A percentile compares a stretch with the other conserved stretches of the same genome.
Conservation (phyloP, 2,329 filamentous ascomycete genomes). For the Fusarium cicatricum region DNA sequence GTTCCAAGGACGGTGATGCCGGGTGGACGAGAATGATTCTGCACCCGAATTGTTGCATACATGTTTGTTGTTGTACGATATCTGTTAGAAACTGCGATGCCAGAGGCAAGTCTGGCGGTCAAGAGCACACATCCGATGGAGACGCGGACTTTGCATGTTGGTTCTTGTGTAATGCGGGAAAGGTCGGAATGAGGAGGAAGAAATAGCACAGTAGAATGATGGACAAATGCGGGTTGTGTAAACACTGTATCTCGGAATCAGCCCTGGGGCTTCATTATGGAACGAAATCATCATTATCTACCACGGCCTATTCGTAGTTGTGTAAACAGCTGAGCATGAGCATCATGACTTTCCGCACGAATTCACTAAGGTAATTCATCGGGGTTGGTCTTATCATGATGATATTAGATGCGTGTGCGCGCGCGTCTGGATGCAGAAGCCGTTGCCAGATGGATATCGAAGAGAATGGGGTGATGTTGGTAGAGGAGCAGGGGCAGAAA, state of each 20-base stretch:
- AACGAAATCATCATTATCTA: constrained; percentile 1
- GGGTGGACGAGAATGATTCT: constrained; percentile 2
- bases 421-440: neutral
- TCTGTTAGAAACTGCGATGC: constrained; percentile 19
- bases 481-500: neutral
- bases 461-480: constrained; percentile 2
- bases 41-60: constrained; percentile 15
- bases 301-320: too few relatives aligned
- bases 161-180: constrained; percentile 19
- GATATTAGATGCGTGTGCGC: neutral
- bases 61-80: constrained; percentile 37
- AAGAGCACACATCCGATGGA: constrained; percentile 5
- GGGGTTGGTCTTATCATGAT: neutral
- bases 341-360: neutral
- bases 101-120: constrained; percentile 7
- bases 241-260: constrained; percentile 11
- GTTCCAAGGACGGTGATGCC: constrained; percentile 16
- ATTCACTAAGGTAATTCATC: neutral
- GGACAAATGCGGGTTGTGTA: constrained; percentile 17
- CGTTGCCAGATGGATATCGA: neutral
- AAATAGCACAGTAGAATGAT: constrained; percentile 1
- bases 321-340: neutral
- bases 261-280: constrained; percentile 10
- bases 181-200: constrained; percentile 4
- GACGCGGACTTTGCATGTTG: constrained; percentile 4